Conservation (phyloP, 2,329 filamentous ascomycete genomes). For the Aureobasidium sp. region DNA sequence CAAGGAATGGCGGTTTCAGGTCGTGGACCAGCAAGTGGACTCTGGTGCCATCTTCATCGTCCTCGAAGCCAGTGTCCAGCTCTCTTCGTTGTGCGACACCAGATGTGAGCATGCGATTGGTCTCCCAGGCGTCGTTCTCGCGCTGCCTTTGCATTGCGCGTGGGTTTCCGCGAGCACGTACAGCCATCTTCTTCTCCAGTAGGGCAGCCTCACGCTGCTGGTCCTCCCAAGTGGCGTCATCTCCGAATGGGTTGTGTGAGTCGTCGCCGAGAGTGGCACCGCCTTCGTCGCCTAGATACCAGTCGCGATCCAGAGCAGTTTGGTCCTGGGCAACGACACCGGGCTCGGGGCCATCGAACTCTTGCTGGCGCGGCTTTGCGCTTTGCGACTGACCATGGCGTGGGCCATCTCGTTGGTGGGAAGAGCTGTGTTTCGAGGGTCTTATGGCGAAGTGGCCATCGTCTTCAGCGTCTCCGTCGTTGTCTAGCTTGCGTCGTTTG, state of each 20-base stretch:
- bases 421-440: conserved; percentile 32
- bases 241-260: conserved; percentile 83
- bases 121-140: conserved; percentile 97
- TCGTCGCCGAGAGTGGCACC: conserved; percentile 85
- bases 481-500: conserved; percentile 54
- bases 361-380: conserved; percentile 42
- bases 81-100: conserved; percentile 87
- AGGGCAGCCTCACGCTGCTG: conserved; percentile 65
- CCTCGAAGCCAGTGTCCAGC: conserved; percentile 71
- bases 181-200: conserved; percentile 66
- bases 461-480: conserved; percentile 45
- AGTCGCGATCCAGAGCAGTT: conserved; percentile 75
- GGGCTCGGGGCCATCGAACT: conserved; percentile 56
- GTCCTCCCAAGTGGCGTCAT: conserved; percentile 64
- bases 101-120: conserved; percentile 94
- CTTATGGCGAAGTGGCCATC: conserved; percentile 41
- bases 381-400: conserved; percentile 25
- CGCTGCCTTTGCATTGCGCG: conserved; percentile 78
- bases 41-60: conserved; percentile 82
- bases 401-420: conserved; percentile 11
- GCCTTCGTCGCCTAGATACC: conserved; percentile 83
- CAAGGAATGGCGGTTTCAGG: conserved; percentile 84
- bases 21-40: conserved; percentile 91
- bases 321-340: conserved; percentile 57
- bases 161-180: conserved; percentile 43